A percentile compares a stretch with the other conserved stretches of the same genome.
These are phyloP conservation scores for Neonectria faginata DNA, from an alignment of 2,329 filamentous ascomycete genomes.

Conservation along the genomic window DNA sequence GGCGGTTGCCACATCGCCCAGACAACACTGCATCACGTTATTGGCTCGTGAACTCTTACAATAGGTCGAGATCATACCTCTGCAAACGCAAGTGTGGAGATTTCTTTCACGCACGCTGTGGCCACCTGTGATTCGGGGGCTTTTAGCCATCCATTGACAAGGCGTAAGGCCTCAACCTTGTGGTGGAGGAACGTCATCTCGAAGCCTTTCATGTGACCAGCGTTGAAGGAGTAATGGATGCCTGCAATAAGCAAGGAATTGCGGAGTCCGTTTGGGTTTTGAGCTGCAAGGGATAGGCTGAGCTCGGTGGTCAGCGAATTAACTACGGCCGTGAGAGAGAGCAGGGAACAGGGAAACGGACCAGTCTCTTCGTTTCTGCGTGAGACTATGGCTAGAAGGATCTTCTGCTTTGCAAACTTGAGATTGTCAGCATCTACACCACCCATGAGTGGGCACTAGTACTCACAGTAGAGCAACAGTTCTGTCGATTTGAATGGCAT, in stretches of 20 bases:
- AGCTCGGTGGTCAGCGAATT: not conserved
- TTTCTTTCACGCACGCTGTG: constrained; percentile 29
- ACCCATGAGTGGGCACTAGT: not conserved
- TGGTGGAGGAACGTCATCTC: constrained; percentile 38
- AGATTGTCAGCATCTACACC: not conserved
- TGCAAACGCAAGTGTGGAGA: constrained; percentile 35
- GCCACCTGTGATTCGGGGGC: constrained; percentile 1
- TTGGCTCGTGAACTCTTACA: not conserved
- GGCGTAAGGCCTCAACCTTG: constrained; percentile 36
- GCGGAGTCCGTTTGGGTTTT: constrained; percentile 34
- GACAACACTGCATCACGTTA: constrained; percentile 28
- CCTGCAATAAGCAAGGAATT: constrained; percentile 39
- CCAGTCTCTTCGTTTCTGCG: not conserved
- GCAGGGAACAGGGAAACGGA: constrained; percentile 1
- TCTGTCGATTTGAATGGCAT: constrained; percentile 41
- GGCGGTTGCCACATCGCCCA: constrained; percentile 31
- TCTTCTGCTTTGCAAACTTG: not conserved
- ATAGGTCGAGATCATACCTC: constrained; percentile 26
- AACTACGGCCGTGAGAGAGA: not conserved
- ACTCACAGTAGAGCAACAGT: constrained; percentile 41
- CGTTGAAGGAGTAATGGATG: constrained; percentile 38
- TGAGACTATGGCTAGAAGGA: not conserved
- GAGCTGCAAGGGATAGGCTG: constrained; percentile 29
- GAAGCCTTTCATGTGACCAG: constrained; percentile 27
- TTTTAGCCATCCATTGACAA: constrained; percentile 28